A percentile compares a stretch with the other conserved stretches of the same genome.
These are phyloP conservation scores for Dioscorea zingiberensis DNA, from an alignment of 106 monocot genomes.

Conservation along the genomic window DNA sequence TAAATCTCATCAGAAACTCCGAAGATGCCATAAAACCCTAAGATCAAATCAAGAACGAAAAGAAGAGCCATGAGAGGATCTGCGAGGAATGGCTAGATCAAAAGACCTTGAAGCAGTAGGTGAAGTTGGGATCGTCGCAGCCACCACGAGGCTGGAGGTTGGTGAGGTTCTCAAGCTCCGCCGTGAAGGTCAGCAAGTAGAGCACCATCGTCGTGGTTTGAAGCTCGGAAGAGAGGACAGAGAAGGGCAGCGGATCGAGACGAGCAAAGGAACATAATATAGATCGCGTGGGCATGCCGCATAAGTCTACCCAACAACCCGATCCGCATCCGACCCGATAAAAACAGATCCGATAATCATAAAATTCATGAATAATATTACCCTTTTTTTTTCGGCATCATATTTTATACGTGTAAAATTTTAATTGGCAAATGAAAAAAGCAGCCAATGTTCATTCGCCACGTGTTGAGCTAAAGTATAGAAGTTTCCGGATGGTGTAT, in stretches of 20 bases:
- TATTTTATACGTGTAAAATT: too few species aligned
- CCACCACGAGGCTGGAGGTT: slow-evolving; percentile 72
- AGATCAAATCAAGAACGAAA: neutral
- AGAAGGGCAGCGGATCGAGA: neutral
- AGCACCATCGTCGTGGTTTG: slow-evolving; percentile 48
- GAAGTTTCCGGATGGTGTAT: too few species aligned
- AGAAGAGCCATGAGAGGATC: neutral
- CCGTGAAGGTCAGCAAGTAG: slow-evolving; percentile 49
- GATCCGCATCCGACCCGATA: too few species aligned
- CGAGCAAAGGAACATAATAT: too few species aligned
- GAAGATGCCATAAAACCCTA: slow-evolving; percentile 1
- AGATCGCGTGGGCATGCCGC: too few species aligned
- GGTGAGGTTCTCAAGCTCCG: slow-evolving; percentile 83
- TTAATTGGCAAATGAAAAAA: too few species aligned
- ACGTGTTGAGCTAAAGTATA: too few species aligned
- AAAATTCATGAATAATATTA: too few species aligned
- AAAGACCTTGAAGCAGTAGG: slow-evolving; percentile 78
- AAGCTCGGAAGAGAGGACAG: slow-evolving; percentile 14
- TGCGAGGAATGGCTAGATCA: neutral
- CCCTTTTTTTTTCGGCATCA: too few species aligned
- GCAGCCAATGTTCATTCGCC: too few species aligned
- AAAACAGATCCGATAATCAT: too few species aligned
- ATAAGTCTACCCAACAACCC: too few species aligned
- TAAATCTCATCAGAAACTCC: slow-evolving; percentile 9
- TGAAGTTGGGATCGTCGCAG: slow-evolving; percentile 72